Evolutionary conservation across 345 rosid genomes (phyloP).

Genomic region (Populus tremula): DNA sequence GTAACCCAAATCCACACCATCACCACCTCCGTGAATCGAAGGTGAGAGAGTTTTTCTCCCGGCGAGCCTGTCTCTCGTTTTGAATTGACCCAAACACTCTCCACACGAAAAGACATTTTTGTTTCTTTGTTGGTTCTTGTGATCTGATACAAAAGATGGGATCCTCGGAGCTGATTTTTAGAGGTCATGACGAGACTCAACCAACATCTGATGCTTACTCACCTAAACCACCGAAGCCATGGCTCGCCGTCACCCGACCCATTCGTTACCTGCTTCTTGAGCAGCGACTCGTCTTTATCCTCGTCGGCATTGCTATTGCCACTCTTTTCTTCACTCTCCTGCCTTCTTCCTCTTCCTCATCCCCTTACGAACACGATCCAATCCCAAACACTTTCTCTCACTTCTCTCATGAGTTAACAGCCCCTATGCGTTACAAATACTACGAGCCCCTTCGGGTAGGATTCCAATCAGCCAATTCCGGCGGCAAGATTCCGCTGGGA

Average conservation of each 20-base stretch:
- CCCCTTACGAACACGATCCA: constrained; percentile 20
- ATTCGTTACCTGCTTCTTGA: constrained; percentile 81
- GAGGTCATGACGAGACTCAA: constrained; percentile 71
- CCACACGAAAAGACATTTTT: background rate
- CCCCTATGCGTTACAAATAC: constrained; percentile 16
- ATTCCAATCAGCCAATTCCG: constrained; percentile 33
- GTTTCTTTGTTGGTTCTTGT: background rate
- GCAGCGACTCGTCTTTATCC: constrained; percentile 83
- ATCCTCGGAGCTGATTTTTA: constrained; percentile 65
- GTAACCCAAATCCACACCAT: background rate
- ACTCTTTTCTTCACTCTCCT: constrained; percentile 57
- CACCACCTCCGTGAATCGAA: background rate
- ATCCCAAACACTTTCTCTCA: constrained; percentile 33
- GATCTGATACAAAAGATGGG: constrained; percentile 35
- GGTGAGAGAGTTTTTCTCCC: background rate
- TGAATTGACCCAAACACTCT: background rate
- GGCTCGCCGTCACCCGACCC: constrained; percentile 59
- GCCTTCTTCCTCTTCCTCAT: constrained; percentile 41
- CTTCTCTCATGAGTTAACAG: constrained; percentile 15
- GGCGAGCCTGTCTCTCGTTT: constrained; percentile 4
- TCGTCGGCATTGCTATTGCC: constrained; percentile 85
- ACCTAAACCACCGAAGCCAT: constrained; percentile 71
- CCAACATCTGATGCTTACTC: constrained; percentile 47
- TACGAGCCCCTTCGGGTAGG: constrained; percentile 36
- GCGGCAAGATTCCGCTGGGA: constrained; percentile 86